Percentiles rank a stretch among this genome's conserved stretches.
Conservation (phyloP, 768 basidiomycete genomes). For the Xerocomellus amylosporus region DNA sequence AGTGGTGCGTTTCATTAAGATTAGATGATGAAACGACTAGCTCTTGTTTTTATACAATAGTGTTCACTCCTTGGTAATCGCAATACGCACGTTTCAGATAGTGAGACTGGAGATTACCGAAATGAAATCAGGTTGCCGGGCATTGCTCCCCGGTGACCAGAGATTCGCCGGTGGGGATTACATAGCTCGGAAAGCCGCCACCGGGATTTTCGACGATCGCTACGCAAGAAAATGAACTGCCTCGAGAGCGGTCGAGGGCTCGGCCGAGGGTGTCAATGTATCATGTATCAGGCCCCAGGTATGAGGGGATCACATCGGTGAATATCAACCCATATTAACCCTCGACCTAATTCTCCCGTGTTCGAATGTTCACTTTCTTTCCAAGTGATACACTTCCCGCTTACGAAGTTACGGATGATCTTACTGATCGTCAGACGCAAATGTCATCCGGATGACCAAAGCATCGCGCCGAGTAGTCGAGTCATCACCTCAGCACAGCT, state of each 20-base stretch:
- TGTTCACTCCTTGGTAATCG: slow-evolving; percentile 2
- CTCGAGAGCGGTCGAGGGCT: neutral
- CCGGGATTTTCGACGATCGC: slow-evolving; percentile 11
- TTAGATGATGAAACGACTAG: neutral
- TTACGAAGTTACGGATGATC: slow-evolving; percentile 4
- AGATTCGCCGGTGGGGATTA: slow-evolving; percentile 5
- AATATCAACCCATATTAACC: neutral
- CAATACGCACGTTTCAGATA: neutral
- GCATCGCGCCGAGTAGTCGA: neutral
- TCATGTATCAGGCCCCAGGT: too few relatives aligned
- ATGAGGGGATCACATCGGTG: neutral
- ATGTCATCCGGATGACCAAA: slow-evolving; percentile 1
- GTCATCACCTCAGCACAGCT: slow-evolving; percentile 9
- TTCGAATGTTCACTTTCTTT: neutral
- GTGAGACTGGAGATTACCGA: slow-evolving; percentile 23
- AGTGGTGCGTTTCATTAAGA: slow-evolving; percentile 6
- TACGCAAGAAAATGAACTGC: slow-evolving; percentile 5
- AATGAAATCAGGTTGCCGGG: slow-evolving; percentile 23
- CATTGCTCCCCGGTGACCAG: slow-evolving; percentile 3
- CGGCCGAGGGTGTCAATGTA: neutral
- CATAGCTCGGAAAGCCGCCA: neutral
- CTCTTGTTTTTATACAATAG: slow-evolving; percentile 4
- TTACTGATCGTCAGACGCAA: slow-evolving; percentile 4
- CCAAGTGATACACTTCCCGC: neutral
- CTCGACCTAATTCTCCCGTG: neutral